A percentile compares a stretch with the other conserved stretches of the same genome.
These are phyloP conservation scores for Oenanthe sinensis DNA, from an alignment of 129 eudicot genomes.

Conservation along the genomic window DNA sequence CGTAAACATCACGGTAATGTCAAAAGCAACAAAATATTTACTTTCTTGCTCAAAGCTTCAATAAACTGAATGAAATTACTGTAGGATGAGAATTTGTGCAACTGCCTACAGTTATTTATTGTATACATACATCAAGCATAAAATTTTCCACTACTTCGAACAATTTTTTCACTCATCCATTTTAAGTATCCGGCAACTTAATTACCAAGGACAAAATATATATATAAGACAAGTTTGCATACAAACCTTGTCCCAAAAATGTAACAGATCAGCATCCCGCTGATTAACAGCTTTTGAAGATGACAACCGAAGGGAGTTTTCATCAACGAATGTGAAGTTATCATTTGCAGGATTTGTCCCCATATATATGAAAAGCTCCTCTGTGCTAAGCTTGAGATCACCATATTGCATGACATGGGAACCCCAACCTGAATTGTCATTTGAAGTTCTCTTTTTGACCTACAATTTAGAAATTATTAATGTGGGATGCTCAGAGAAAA, in stretches of 20 bases:
- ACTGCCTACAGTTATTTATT: not conserved
- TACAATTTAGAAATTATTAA: conserved; percentile 18
- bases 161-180: not conserved
- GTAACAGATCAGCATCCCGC: conserved; percentile 90
- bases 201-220: not conserved
- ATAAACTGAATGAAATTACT: not conserved
- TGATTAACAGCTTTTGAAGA: conserved; percentile 69
- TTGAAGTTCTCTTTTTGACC: conserved; percentile 84
- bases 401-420: conserved; percentile 99
- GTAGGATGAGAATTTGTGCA: not conserved
- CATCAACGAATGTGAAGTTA: conserved; percentile 39
- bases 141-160: too few species aligned
- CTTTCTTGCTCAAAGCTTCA: not conserved
- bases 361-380: conserved; percentile 51
- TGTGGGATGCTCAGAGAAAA: not conserved
- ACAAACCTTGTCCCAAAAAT: conserved; percentile 84
- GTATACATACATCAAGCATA: not conserved
- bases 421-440: conserved; percentile 54
- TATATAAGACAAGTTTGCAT: not conserved
- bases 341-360: conserved; percentile 84
- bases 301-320: conserved; percentile 40
- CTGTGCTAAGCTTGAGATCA: conserved; percentile 64
- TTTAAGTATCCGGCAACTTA: not conserved
- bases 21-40: not conserved
- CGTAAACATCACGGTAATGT: not conserved